A percentile compares a stretch with the other conserved stretches of the same genome.
Conservation (phyloP, 2,329 filamentous ascomycete species). For the Xylariales sp. region DNA sequence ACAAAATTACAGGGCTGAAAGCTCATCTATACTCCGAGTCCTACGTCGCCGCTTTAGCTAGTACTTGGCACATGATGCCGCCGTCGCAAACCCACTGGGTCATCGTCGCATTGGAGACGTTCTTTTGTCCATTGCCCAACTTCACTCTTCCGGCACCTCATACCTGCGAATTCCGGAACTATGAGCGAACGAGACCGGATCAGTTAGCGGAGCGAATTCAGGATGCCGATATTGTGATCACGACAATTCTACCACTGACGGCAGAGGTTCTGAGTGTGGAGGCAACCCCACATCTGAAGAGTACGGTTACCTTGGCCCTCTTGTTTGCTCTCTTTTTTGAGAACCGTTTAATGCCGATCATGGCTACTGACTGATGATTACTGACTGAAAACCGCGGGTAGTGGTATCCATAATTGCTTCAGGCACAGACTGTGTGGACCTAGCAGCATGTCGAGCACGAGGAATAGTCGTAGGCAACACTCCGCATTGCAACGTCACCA, state of each 20-base stretch:
- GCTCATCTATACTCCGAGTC: not conserved
- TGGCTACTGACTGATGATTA: slow-evolving; percentile 18
- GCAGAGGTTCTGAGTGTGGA: slow-evolving; percentile 44
- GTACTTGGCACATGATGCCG: slow-evolving; percentile 18
- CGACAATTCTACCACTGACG: slow-evolving; percentile 49
- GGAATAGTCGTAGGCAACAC: slow-evolving; percentile 53
- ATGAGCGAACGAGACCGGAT: slow-evolving; percentile 44
- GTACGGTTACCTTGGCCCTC: slow-evolving; percentile 15
- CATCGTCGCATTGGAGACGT: slow-evolving; percentile 52
- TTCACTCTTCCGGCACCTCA: slow-evolving; percentile 48
- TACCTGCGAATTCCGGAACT: slow-evolving; percentile 48
- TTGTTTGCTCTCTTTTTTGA: not conserved
- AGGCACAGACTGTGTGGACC: slow-evolving; percentile 54
- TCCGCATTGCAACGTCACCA: slow-evolving; percentile 51
- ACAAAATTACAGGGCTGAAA: not conserved
- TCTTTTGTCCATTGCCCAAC: slow-evolving; percentile 47
- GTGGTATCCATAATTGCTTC: slow-evolving; percentile 53
- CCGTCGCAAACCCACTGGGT: slow-evolving; percentile 44
- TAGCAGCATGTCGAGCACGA: slow-evolving; percentile 49
- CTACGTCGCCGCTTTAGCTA: not conserved
- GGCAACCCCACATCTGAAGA: slow-evolving; percentile 47
- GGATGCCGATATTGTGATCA: slow-evolving; percentile 54
- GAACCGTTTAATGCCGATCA: not conserved
- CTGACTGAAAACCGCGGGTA: slow-evolving; percentile 11
- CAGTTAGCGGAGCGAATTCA: slow-evolving; percentile 49